These are phyloP conservation scores for Tuctoria greenei DNA, from an alignment of 176 grass and related monocot species.

Conservation along the genomic window DNA sequence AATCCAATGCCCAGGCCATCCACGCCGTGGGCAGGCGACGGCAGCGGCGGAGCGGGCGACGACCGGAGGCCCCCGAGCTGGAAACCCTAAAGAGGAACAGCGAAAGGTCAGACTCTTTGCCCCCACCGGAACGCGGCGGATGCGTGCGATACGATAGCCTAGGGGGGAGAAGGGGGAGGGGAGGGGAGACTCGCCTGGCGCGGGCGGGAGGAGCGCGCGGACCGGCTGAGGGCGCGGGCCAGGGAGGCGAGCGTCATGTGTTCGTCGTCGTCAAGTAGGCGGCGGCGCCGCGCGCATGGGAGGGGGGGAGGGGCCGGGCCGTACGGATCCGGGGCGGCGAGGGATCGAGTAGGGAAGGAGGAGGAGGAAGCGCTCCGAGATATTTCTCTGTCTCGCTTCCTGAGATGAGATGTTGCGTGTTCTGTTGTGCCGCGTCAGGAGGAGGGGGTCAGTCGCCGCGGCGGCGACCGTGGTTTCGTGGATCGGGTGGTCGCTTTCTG, in stretches of 20 bases:
- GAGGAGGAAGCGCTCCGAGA: constrained; percentile 4
- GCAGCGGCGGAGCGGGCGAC: constrained; percentile 25
- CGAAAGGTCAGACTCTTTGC: constrained; percentile 23
- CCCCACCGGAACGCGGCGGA: neutral
- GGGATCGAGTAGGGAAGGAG: neutral
- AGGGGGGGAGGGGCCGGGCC: neutral
- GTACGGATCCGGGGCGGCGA: constrained; percentile 30
- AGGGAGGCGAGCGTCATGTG: constrained; percentile 69
- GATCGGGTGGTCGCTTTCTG: neutral
- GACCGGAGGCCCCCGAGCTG: constrained; percentile 43
- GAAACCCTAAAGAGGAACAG: constrained; percentile 54
- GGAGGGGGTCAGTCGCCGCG: constrained; percentile 12
- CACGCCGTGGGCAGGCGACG: constrained; percentile 13
- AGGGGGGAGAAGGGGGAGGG: neutral
- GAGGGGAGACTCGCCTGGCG: constrained; percentile 31
- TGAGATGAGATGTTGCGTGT: neutral
- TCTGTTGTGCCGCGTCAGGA: neutral
- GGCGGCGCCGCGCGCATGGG: constrained; percentile 31
- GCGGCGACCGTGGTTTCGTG: constrained; percentile 42
- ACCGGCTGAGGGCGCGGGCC: constrained; percentile 68
- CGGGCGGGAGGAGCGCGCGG: constrained; percentile 53
- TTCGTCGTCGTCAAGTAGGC: constrained; percentile 6
- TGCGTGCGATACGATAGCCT: neutral
- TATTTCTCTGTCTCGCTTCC: neutral
- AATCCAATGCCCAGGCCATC: constrained; percentile 40